Conservation (phyloP, 2,329 filamentous ascomycete genomes). For the Xylaria sp. region DNA sequence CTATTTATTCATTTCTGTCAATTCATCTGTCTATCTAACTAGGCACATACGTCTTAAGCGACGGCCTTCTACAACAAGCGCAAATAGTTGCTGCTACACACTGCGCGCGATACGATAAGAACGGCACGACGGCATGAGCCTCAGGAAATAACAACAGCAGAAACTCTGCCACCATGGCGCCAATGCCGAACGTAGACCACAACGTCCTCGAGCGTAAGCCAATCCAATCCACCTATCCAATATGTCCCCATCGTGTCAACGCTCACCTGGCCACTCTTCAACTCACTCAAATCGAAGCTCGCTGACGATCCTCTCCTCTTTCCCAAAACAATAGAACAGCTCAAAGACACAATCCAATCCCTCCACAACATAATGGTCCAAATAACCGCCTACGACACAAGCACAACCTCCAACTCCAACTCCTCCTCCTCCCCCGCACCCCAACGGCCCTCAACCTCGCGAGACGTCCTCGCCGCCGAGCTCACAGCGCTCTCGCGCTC, state of each 20-base stretch:
- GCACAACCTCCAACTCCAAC: neutral
- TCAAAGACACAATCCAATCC: constrained; percentile 44
- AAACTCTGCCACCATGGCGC: constrained; percentile 20
- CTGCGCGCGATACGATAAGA: too few species aligned
- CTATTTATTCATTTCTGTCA: too few species aligned
- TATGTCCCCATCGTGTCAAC: neutral
- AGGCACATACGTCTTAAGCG: neutral
- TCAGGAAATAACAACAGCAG: neutral
- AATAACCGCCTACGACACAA: constrained; percentile 62
- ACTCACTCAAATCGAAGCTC: neutral
- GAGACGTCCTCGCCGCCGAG: constrained; percentile 61
- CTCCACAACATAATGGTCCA: constrained; percentile 56
- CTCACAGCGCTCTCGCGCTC: constrained; percentile 51
- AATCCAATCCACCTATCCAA: neutral
- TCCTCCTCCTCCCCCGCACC: neutral
- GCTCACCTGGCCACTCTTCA: too few species aligned
- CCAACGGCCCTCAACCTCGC: constrained; percentile 47
- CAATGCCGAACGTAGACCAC: constrained; percentile 21
- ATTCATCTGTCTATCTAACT: neutral
- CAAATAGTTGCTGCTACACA: neutral
- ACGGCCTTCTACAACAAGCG: neutral
- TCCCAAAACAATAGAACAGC: constrained; percentile 39
- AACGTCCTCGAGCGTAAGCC: constrained; percentile 29
- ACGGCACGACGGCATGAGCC: too few species aligned
- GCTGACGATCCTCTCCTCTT: neutral